phyloP scores from a whole-genome alignment of 2,329 filamentous ascomycete species.

The Pseudopithomyces maydicus region DNA sequence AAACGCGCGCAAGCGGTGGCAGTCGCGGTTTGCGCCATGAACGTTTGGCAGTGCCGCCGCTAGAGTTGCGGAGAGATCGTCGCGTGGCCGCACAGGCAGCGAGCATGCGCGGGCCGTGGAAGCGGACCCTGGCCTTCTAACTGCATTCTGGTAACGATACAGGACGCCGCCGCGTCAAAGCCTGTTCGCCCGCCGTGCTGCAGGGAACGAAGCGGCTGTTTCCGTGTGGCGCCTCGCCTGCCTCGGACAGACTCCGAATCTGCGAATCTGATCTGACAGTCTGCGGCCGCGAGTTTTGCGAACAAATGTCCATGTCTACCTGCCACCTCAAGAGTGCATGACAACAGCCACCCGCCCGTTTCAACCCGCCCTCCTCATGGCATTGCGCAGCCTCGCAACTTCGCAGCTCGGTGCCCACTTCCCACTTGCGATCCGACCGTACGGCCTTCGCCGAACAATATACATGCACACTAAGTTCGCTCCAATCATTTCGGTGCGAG shows the following conservation, averaged over 20 bases:
- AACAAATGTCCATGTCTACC: no score
- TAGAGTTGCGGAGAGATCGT: background rate
- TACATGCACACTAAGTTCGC: background rate
- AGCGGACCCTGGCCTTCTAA: background rate
- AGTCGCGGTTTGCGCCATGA: background rate
- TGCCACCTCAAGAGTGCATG: no score
- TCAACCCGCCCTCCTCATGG: no score
- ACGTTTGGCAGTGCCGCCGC: background rate
- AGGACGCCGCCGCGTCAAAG: no score
- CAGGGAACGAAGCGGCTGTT: background rate
- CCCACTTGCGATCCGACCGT: background rate
- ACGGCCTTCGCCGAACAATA: constrained; percentile 3
- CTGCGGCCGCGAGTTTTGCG: no score
- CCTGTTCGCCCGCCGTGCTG: background rate
- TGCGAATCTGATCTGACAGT: no score
- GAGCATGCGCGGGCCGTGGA: background rate
- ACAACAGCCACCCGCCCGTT: no score
- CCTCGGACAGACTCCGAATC: background rate
- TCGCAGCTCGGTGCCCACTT: no score
- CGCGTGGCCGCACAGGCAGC: background rate
- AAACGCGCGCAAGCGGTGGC: background rate
- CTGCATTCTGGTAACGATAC: background rate
- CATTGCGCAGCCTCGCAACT: no score
- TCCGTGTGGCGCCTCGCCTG: background rate
- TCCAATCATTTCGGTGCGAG: background rate